Evolutionary conservation across 2,329 filamentous ascomycete species (phyloP), one percentile per base, ranked within the genome.

Genomic region (Teratosphaeria viscida): DNA sequence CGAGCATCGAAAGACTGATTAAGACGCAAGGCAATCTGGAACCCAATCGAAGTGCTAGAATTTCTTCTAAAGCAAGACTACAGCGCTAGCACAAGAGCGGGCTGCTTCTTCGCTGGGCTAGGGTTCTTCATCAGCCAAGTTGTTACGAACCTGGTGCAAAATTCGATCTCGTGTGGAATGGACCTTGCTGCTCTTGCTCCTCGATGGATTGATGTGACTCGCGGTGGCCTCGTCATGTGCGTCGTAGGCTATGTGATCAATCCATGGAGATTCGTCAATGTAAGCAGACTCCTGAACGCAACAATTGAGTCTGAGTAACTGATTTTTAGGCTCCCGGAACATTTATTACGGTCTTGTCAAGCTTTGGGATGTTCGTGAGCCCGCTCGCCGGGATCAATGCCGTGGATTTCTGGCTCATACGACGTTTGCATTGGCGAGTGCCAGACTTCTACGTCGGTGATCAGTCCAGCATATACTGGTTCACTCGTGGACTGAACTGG

Each of bases 41-140:
- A 43, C 16, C 37, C 37, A n/a, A 43, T 43, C 11, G 11, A 12
- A 43, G 37, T 43, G 8, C 37, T 43, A 14, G 11, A 43, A 43
- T 43, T n/a, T 0, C 7, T 43, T 43, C 37, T 43, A 16, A 14
- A 43, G 16, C 11, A n/a, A n/a, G 16, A 43, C 37, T 43, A 68
- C 47, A 65, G 63, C 1, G 52, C 67, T 2, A 61, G 60, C 29
- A 63, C 60, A 37, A 58, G 68, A 19, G 68, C 68, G 1, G 68
- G 65, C 1, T 66, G 64, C 14, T 71, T 71, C 56, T 71, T 70
- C 54, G 66, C 67, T 2, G 68, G 67, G 2, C n/a, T 70, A 11
- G 68, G 68, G 5, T 61, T 70, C 12, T 59, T 69, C 43, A 61
- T 62, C 26, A 61, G 62, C 32, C 62, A 61, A 19, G 58, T 69